phyloP scores from a whole-genome alignment of 208 protist genomes.

The Strigomonas culicis region DNA sequence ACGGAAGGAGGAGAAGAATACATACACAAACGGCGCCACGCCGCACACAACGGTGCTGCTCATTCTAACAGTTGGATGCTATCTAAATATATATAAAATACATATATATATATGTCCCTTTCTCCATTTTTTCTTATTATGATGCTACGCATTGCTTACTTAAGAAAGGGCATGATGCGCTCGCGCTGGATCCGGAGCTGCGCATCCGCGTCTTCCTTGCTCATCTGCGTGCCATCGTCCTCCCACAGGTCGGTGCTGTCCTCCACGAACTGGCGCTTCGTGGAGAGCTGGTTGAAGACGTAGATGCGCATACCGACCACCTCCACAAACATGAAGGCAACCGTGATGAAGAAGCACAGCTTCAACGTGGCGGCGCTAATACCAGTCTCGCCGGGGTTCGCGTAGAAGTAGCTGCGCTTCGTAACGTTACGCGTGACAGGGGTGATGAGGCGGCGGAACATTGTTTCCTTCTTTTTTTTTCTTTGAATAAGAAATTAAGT shows the following conservation, averaged over 20 bases:
- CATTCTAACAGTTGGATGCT: no score
- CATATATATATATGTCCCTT: background rate
- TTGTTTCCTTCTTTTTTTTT: slow-evolving; percentile 22
- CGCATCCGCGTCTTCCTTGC: slow-evolving; percentile 80
- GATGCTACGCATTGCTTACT: slow-evolving; percentile 47
- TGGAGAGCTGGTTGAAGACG: slow-evolving; percentile 50
- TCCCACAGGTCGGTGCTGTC: slow-evolving; percentile 79
- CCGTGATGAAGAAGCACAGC: slow-evolving; percentile 26
- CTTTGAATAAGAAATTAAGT: background rate
- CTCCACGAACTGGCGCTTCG: slow-evolving; percentile 71
- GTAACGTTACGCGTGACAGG: slow-evolving; percentile 2
- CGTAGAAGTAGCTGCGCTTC: slow-evolving; percentile 68
- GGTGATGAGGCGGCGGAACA: slow-evolving; percentile 53
- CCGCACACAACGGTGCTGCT: no score
- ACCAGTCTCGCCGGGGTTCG: slow-evolving; percentile 58
- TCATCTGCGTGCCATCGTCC: slow-evolving; percentile 76
- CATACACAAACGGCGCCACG: background rate
- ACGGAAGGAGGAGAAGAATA: slow-evolving; percentile 1
- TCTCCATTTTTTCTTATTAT: slow-evolving; percentile 1
- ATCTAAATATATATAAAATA: slow-evolving; percentile 1
- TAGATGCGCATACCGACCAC: slow-evolving; percentile 26
- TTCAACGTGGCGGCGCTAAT: slow-evolving; percentile 66
- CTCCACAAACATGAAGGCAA: slow-evolving; percentile 28
- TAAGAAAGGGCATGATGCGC: slow-evolving; percentile 90
- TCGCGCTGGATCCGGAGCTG: slow-evolving; percentile 86